These are phyloP conservation scores for Colletotrichum ledebouriae DNA, from an alignment of 2,329 filamentous ascomycete species.

Conservation along the genomic window DNA sequence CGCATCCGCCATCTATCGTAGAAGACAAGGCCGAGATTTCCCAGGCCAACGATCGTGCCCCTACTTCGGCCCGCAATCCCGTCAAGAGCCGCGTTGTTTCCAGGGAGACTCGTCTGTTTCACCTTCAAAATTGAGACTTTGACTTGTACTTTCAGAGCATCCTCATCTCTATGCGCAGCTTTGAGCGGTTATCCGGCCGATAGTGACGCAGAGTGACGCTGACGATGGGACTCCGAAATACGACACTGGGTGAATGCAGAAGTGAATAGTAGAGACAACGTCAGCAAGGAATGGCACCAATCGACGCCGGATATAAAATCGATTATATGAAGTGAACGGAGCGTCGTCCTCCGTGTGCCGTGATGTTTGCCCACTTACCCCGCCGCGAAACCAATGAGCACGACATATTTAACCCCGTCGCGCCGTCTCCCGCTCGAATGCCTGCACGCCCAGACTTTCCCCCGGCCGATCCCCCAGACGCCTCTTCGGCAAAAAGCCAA, in stretches of 20 bases:
- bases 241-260: background rate
- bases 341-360: slow-evolving; percentile 15
- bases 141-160: background rate
- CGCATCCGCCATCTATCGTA: no score
- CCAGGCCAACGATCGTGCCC: background rate
- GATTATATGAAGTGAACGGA: slow-evolving; percentile 16
- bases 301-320: background rate
- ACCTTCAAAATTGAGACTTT: background rate
- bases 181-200: background rate
- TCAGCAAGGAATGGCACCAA: background rate
- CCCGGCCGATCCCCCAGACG: slow-evolving; percentile 32
- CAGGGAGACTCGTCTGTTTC: background rate
- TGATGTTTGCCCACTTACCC: background rate
- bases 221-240: background rate
- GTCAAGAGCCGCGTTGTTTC: background rate
- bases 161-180: background rate
- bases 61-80: slow-evolving; percentile 12
- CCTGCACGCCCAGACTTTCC: slow-evolving; percentile 31
- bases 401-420: slow-evolving; percentile 12
- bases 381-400: background rate
- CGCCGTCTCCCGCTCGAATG: background rate
- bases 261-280: background rate
- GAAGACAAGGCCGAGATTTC: no score
- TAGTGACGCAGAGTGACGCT: no score
- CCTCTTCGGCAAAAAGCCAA: slow-evolving; percentile 29